Evolutionary conservation across 257 asterid genomes (phyloP), one percentile per base, ranked within the genome.

Genomic region (Coffea canephora): DNA sequence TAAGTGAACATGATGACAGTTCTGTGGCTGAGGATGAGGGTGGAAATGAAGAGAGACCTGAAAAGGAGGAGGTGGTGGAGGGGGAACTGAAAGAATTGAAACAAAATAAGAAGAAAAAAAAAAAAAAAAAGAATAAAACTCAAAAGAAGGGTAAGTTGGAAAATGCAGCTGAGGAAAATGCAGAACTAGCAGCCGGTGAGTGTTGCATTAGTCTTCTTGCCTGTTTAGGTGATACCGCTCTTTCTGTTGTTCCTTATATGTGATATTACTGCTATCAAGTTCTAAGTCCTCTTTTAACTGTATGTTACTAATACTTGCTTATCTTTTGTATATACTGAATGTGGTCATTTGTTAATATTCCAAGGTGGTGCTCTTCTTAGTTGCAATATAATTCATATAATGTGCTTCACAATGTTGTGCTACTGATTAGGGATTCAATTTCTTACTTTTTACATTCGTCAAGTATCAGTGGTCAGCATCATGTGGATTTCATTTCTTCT

Each of bases 131-230:
- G 71, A 76, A 39, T 39, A 90, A 87, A 85, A 82, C 87, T 73
- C 88, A 85, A 81, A 86, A 81, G 74, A 83, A 85, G 76, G 86
- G 82, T 46, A 77, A 52, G 19, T 79, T 81, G 82, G 80, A 82
- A 80, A 70, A 74, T 79, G 68, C 77, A 73, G 79, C 79, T 19
- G 84, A 84, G 79, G 86, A 83, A 62, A 72, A 52, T 75, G 86
- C 70, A 74, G 90, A 86, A 65, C 36, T 79, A n/a, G 76, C 71
- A 59, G 83, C 85, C 68, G 94, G 97, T 94, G 80, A 62, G 96
- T 87, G 77, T 81, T 83, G 55, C 49, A 27, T 71, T 68, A 70
- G 12, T 68, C 61, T 83, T 27, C 25, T 72, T 5, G 39, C 71
- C 65, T 49, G 62, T 83, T 73, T n/a, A 31, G 34, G 75, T 76